These are phyloP conservation scores for Cyberlindnera xishuangbannaensis DNA, from an alignment of 805 yeast genomes.

Conservation along the genomic window DNA sequence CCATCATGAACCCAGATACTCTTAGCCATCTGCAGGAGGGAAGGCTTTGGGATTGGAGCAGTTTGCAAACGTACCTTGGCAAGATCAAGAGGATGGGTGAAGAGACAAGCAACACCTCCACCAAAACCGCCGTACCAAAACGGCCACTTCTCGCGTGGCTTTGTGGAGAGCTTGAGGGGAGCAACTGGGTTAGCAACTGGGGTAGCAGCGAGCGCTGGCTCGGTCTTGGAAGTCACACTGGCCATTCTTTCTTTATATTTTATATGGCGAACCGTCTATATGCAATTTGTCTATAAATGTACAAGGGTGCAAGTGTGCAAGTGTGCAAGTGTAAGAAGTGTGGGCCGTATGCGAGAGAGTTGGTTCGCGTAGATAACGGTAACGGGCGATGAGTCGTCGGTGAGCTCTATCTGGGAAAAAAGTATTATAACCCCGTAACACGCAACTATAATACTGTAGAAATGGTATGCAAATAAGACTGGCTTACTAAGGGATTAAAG, in stretches of 20 bases:
- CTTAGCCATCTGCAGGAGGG: conserved; percentile 54
- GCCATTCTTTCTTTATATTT: not conserved
- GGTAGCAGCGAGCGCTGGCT: too few species aligned
- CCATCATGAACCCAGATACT: conserved; percentile 62
- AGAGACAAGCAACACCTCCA: conserved; percentile 59
- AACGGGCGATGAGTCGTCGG: too few species aligned
- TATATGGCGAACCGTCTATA: not conserved
- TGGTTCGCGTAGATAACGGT: too few species aligned
- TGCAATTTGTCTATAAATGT: not conserved
- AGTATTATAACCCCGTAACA: too few species aligned
- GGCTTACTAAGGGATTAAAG: too few species aligned
- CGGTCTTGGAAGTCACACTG: conserved; percentile 2
- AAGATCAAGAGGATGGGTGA: conserved; percentile 78
- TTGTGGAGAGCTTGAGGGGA: conserved; percentile 5
- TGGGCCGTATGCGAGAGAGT: too few species aligned
- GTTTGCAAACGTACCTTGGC: conserved; percentile 87
- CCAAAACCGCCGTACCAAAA: conserved; percentile 70
- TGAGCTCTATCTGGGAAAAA: too few species aligned
- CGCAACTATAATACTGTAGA: too few species aligned
- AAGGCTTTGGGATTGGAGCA: conserved; percentile 59
- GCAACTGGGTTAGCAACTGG: too few species aligned
- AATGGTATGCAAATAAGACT: too few species aligned
- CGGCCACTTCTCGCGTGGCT: conserved; percentile 29
- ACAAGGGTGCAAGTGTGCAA: not conserved
- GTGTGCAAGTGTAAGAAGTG: too few species aligned